Conservation (phyloP, 257 asterid genomes). For the Solanum virginianum region DNA sequence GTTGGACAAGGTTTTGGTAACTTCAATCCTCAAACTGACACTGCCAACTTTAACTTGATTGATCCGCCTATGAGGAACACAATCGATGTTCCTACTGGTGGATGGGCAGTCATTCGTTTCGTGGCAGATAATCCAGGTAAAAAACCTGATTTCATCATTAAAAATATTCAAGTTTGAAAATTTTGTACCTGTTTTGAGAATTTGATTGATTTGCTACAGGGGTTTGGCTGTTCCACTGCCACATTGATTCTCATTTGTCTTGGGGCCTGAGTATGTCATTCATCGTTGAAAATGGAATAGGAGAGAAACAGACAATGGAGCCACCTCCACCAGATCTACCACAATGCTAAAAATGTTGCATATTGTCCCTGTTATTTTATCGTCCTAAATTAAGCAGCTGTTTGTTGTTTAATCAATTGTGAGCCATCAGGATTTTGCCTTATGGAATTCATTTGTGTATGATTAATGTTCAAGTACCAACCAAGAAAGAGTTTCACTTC, state of each 20-base stretch:
- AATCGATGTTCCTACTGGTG: slow-evolving; percentile 52
- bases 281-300: slow-evolving; percentile 48
- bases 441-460: neutral
- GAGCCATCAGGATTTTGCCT: neutral
- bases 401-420: neutral
- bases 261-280: slow-evolving; percentile 54
- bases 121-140: slow-evolving; percentile 64
- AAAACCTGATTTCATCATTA: neutral
- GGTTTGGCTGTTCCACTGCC: slow-evolving; percentile 61
- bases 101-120: slow-evolving; percentile 62
- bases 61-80: slow-evolving; percentile 63
- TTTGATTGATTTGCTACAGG: slow-evolving; percentile 16
- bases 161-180: neutral
- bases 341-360: slow-evolving; percentile 19
- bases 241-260: slow-evolving; percentile 53
- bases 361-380: neutral
- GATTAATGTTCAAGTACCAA: neutral
- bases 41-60: slow-evolving; percentile 32
- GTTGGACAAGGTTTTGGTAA: slow-evolving; percentile 61
- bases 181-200: neutral
- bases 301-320: slow-evolving; percentile 14
- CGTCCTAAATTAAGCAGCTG: neutral
- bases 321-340: slow-evolving; percentile 56
- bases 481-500: neutral
- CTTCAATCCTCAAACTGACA: slow-evolving; percentile 30